phyloP scores from a whole-genome alignment of 2,329 filamentous ascomycete species.

The Dothistroma pini region DNA sequence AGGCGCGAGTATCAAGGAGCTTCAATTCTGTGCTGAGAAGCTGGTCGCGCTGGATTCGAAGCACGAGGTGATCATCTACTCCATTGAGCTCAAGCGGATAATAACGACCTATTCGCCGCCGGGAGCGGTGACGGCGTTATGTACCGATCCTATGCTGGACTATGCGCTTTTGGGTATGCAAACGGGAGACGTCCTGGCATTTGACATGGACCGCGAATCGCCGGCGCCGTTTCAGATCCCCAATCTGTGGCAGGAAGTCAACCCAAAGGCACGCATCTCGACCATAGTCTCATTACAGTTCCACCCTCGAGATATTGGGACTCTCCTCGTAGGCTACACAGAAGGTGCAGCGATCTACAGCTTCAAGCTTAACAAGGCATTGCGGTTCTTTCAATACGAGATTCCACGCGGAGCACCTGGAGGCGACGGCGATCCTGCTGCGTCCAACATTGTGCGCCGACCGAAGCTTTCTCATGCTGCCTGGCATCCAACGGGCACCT shows the following conservation, averaged over 20 bases:
- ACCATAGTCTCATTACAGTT: slow-evolving; percentile 74
- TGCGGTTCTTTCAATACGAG: slow-evolving; percentile 78
- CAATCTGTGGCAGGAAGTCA: slow-evolving; percentile 77
- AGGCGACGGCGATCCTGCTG: slow-evolving; percentile 63
- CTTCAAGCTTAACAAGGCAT: slow-evolving; percentile 82
- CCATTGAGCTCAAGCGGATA: slow-evolving; percentile 66
- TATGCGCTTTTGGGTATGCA: slow-evolving; percentile 76
- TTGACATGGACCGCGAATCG: slow-evolving; percentile 79
- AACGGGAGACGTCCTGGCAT: slow-evolving; percentile 77
- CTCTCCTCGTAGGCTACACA: slow-evolving; percentile 84
- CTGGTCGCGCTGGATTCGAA: slow-evolving; percentile 80
- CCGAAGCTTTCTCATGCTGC: slow-evolving; percentile 77
- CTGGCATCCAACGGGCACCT: slow-evolving; percentile 94
- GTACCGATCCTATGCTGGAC: slow-evolving; percentile 86
- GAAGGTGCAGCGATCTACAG: slow-evolving; percentile 87
- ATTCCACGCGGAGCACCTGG: slow-evolving; percentile 79
- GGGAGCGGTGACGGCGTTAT: slow-evolving; percentile 68
- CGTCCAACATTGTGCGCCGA: slow-evolving; percentile 59
- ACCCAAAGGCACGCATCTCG: slow-evolving; percentile 61
- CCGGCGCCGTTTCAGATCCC: slow-evolving; percentile 76
- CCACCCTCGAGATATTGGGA: slow-evolving; percentile 89
- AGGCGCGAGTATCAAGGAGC: slow-evolving; percentile 64
- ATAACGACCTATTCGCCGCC: slow-evolving; percentile 70
- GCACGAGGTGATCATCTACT: slow-evolving; percentile 82
- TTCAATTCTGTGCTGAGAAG: slow-evolving; percentile 84